phyloP scores from a whole-genome alignment of 352 stramenopile genomes.

The Pythium scleroteichum region DNA sequence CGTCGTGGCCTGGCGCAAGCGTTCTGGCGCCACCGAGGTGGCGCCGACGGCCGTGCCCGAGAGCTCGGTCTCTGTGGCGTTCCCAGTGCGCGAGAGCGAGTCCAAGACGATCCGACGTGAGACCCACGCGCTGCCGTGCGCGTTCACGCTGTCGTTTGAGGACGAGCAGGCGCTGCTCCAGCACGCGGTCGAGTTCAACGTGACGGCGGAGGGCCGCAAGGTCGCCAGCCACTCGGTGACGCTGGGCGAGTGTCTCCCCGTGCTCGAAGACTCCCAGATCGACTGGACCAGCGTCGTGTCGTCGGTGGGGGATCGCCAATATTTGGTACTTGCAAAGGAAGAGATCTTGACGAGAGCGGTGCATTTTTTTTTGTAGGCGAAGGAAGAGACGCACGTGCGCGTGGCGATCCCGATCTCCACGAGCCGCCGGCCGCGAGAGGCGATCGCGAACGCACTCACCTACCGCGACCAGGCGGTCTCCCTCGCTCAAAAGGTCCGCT shows the following conservation, averaged over 20 bases:
- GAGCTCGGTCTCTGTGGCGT: slow-evolving; percentile 14
- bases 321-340: no score
- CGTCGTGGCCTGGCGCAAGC: slow-evolving; percentile 5
- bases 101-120: neutral
- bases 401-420: slow-evolving; percentile 43
- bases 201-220: slow-evolving; percentile 31
- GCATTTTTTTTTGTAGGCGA: slow-evolving; percentile 3
- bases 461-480: slow-evolving; percentile 39
- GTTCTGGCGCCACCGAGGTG: slow-evolving; percentile 2
- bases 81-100: slow-evolving; percentile 10
- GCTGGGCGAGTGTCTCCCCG: slow-evolving; percentile 50
- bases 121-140: slow-evolving; percentile 34
- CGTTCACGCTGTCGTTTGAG: slow-evolving; percentile 37
- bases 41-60: slow-evolving; percentile 11
- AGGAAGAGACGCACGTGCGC: slow-evolving; percentile 36
- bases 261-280: slow-evolving; percentile 44
- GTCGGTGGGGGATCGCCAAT: no score
- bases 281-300: slow-evolving; percentile 33
- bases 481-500: slow-evolving; percentile 44
- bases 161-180: slow-evolving; percentile 41
- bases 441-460: slow-evolving; percentile 40
- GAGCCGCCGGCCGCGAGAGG: slow-evolving; percentile 42
- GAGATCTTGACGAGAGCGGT: neutral
- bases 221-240: slow-evolving; percentile 38
- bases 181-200: slow-evolving; percentile 40